phyloP scores from a whole-genome alignment of 768 basidiomycete species.

The Punctularia strigosozonata region DNA sequence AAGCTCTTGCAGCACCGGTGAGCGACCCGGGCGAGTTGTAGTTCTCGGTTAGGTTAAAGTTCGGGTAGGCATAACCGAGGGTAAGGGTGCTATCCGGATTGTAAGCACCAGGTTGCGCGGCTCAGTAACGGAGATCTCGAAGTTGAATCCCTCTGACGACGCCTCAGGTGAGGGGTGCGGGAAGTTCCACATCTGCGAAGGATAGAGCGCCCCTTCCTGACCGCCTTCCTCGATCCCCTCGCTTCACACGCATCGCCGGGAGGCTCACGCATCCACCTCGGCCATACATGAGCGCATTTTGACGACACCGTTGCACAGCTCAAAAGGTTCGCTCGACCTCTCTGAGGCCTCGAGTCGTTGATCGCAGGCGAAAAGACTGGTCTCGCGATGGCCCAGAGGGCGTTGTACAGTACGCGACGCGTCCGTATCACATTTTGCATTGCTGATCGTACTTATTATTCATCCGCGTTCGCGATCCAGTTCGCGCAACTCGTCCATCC shows the following conservation, averaged over 20 bases:
- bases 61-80: constrained; percentile 60
- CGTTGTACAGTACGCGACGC: constrained; percentile 64
- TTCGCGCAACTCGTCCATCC: constrained; percentile 63
- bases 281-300: constrained; percentile 60
- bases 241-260: constrained; percentile 60
- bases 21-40: constrained; percentile 69
- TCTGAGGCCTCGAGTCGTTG: constrained; percentile 64
- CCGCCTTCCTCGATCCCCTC: constrained; percentile 52
- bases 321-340: constrained; percentile 65
- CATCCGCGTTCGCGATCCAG: constrained; percentile 71
- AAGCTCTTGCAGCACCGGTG: constrained; percentile 82
- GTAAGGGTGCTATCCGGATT: constrained; percentile 57
- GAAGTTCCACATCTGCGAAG: constrained; percentile 57
- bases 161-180: constrained; percentile 64
- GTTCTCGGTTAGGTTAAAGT: constrained; percentile 67
- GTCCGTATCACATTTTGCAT: too few relatives aligned
- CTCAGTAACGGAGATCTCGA: constrained; percentile 65
- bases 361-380: constrained; percentile 63
- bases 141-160: constrained; percentile 63
- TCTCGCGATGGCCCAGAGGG: constrained; percentile 70
- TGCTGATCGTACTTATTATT: too few relatives aligned
- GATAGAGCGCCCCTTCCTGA: constrained; percentile 63
- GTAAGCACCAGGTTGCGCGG: constrained; percentile 49
- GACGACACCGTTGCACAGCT: constrained; percentile 63
- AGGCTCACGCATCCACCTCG: constrained; percentile 59